Base-by-base conservation (phyloP, 306 rosid species). In the Purshia tridentata region DNA sequence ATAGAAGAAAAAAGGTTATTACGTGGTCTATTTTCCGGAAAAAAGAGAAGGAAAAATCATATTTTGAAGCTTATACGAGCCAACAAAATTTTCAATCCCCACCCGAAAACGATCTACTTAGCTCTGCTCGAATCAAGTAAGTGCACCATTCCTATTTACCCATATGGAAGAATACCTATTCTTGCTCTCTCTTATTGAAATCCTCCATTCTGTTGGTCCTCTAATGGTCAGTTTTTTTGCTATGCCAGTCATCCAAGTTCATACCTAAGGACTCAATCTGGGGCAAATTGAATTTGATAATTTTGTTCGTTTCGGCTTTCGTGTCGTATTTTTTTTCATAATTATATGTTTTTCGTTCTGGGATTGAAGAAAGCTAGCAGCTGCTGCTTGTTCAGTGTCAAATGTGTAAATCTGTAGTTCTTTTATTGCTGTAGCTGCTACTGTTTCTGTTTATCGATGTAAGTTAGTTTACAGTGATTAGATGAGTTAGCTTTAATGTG, bases 41-140 rank as follows among this genome's bases (percentile, higher is more conserved):
- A 10, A 10, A 39, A 23, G 8, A 29, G 12, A 14, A 58, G 4
- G 4, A 29, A 53, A 52, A 52, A 20, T 53, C 4, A 18, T 6
- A 35, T 5, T 60, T 60, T 6, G 46, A 35, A 37, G 65, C 20
- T 0, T 60, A 35, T 60, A 35, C 20, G 46, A 60, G 45, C 39
- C 65, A 13, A 35, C 20, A 45, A 6, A 29, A 15, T 35, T 35
- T 16, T 37, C 19, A 11, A 5, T 60, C 20, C 44, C 20, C 2
- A 60, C 20, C 46, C 11, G 45, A 37, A 60, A 60, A 60, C 46
- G 65, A 64, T 41, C 51, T 41, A 18, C 16, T 64, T 9, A 42
- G 69, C 37, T 64, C 51, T 64, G 67, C 67, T 18, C 69, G 69
- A 64, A 42, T 64, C 69, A 18, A 64, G 69, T 42, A 64, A 64